Base-by-base conservation (phyloP, 2,329 filamentous ascomycete genomes). In the Pochonia chlamydosporia region DNA sequence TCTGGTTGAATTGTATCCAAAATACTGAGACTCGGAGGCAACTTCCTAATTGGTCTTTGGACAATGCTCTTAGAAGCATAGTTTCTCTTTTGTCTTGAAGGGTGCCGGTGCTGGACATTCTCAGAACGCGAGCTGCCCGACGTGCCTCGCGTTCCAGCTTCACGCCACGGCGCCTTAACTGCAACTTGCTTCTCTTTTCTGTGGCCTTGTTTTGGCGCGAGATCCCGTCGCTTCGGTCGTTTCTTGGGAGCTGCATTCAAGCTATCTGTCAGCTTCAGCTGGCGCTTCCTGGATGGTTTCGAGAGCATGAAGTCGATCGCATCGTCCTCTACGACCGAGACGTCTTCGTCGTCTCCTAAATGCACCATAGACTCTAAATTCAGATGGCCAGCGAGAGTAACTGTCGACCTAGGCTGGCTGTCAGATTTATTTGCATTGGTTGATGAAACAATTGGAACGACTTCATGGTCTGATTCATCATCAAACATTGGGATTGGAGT, bases 1-100 rank as follows among this genome's bases (percentile, higher is more conserved):
- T 69, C 56, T 2, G 67, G 59, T 51, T 76, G 73, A 39, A 76
- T 67, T 20, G 82, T 73, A 60, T 85, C 81, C n/a, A 84, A 58
- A 47, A 85, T 82, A 53, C 81, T 76, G 18, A 85, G 67, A 18
- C 60, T 63, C 3, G 78, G 77, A n/a, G 74, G 64, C 20, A 36
- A 28, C 28, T 18, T 24, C n/a, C 28, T 35, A 10, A 16, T 13
- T 36, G 39, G 40, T 18, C 35, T 37, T 4, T 18, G 5, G 18
- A 9, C 9, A 23, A 20, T 4, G 4, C 16, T 21, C 4, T 10
- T 18, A 10, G 35, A 18, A 21, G 36, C 6, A n/a, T 28, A 3
- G n/a, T 18, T 18, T 24, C 26, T 26, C 18, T 21, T 14, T 21
- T 20, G 35, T 11, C 14, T 23, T 16, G 14, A 9, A 13, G 16